These are phyloP conservation scores for Annulohypoxylon bovei DNA, from an alignment of 495 filamentous ascomycete species.

Conservation along the genomic window DNA sequence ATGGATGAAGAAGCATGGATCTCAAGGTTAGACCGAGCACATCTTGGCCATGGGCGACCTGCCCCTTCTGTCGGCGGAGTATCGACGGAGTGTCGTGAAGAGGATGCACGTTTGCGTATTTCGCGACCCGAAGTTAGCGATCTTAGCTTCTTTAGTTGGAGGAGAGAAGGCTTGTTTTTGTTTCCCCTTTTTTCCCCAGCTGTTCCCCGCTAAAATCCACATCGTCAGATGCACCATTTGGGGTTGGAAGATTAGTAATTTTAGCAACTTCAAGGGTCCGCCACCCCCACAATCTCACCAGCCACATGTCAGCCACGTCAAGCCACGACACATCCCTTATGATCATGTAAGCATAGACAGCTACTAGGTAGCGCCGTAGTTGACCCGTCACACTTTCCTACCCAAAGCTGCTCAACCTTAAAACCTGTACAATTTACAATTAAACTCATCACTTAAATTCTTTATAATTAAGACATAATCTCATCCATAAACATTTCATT, in stretches of 20 bases:
- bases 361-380: not conserved
- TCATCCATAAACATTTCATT: not conserved
- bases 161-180: not conserved
- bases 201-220: constrained; percentile 20
- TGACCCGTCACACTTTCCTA: not conserved
- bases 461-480: not conserved
- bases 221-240: constrained; percentile 16
- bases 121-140: constrained; percentile 37
- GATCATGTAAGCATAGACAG: not conserved
- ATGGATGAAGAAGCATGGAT: constrained; percentile 11
- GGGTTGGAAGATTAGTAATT: constrained; percentile 13
- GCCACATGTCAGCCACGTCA: not conserved
- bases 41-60: constrained; percentile 23
- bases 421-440: not conserved
- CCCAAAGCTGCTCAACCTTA: not conserved
- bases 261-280: not conserved
- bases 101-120: constrained; percentile 5
- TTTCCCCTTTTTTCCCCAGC: not conserved
- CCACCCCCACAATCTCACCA: not conserved
- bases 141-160: not conserved
- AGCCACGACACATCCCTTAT: not conserved
- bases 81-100: constrained; percentile 29
- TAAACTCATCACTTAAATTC: not conserved
- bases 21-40: constrained; percentile 26
- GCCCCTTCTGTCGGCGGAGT: constrained; percentile 34